Evolutionary conservation across 805 yeast genomes (phyloP).

Genomic region (Kazachstania taianensis): DNA sequence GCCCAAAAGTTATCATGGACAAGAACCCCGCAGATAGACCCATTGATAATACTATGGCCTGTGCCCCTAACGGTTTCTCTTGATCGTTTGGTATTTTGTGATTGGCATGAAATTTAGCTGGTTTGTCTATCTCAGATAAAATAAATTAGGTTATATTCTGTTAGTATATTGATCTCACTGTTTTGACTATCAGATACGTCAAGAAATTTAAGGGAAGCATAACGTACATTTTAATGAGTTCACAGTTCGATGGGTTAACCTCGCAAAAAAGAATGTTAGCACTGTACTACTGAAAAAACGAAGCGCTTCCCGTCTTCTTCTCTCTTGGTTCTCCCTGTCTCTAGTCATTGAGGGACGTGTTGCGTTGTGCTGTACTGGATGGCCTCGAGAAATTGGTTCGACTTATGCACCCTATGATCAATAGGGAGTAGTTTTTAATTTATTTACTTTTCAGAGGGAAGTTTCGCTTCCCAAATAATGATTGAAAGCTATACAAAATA

Average conservation of each 20-base stretch:
- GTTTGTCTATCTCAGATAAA: conserved; percentile 35
- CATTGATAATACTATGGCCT: conserved; percentile 77
- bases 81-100: conserved; percentile 31
- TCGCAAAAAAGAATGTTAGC: conserved; percentile 58
- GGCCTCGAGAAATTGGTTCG: too few relatives aligned
- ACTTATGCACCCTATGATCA: too few relatives aligned
- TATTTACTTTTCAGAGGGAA: too few relatives aligned
- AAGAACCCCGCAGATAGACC: conserved; percentile 61
- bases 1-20: conserved; percentile 63
- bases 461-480: too few relatives aligned
- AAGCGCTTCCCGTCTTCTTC: conserved; percentile 43
- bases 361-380: too few relatives aligned
- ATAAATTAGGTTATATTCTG: not conserved
- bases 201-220: too few relatives aligned
- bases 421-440: too few relatives aligned
- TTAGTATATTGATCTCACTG: not conserved
- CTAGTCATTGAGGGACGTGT: too few relatives aligned
- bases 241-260: conserved; percentile 68
- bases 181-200: too few relatives aligned
- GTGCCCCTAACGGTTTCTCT: conserved; percentile 44
- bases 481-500: too few relatives aligned
- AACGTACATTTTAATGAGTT: conserved; percentile 52
- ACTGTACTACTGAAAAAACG: conserved; percentile 65
- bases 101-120: conserved; percentile 72
- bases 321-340: too few relatives aligned